Evolutionary conservation across 2,329 filamentous ascomycete genomes (phyloP).

Genomic region (Trichoderma afroharzianum): DNA sequence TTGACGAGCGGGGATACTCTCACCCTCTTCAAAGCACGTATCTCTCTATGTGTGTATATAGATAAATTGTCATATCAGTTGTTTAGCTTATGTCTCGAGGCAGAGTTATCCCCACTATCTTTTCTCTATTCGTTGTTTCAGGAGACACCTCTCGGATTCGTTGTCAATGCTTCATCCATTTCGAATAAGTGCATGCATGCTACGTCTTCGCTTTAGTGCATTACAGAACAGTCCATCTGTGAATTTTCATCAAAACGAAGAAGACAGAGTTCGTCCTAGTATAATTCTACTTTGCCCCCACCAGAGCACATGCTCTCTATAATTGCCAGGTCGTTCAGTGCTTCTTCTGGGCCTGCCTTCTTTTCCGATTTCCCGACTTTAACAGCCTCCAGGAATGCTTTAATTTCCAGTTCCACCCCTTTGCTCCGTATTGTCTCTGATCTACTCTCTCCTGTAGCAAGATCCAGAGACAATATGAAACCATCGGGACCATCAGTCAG

Average conservation of each 20-base stretch:
- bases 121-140: not conserved
- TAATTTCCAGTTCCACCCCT: slow-evolving; percentile 2
- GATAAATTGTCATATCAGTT: not conserved
- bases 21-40: not conserved
- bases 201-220: not conserved
- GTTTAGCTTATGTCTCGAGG: not conserved
- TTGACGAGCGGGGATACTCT: not conserved
- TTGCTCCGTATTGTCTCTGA: not conserved
- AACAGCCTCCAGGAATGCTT: slow-evolving; percentile 2
- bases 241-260: not conserved
- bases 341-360: slow-evolving; percentile 4
- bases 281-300: slow-evolving; percentile 1
- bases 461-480: not conserved
- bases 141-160: not conserved
- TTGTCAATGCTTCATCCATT: not conserved
- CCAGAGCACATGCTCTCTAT: slow-evolving; percentile 8
- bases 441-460: not conserved
- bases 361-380: not conserved
- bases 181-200: not conserved
- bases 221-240: not conserved
- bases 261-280: not conserved
- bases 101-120: not conserved
- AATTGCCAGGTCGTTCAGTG: slow-evolving; percentile 6
- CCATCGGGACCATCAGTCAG: not conserved
- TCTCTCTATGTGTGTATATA: not conserved